These are phyloP conservation scores for Rhamnella rubrinervis DNA, from an alignment of 331 rosid species.

Conservation along the genomic window DNA sequence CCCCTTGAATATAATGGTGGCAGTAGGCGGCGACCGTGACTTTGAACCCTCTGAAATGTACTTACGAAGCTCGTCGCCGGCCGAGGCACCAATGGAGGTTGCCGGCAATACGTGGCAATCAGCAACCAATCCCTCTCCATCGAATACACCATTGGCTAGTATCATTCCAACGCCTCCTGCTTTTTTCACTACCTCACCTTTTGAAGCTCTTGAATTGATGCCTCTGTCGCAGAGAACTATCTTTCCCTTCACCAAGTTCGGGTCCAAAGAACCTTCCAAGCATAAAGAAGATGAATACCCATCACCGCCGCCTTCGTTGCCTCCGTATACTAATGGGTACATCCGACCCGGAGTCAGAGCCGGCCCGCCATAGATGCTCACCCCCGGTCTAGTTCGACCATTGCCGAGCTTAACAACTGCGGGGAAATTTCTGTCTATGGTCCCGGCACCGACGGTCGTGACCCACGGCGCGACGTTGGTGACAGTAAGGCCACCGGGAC, in stretches of 20 bases:
- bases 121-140: constrained; percentile 94
- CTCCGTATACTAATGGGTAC: constrained; percentile 77
- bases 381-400: constrained; percentile 59
- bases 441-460: constrained; percentile 92
- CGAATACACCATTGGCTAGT: constrained; percentile 81
- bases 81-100: constrained; percentile 69
- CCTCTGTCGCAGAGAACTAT: constrained; percentile 91
- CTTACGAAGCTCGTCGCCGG: constrained; percentile 63
- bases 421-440: constrained; percentile 84
- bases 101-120: constrained; percentile 93
- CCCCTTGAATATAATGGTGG: constrained; percentile 70
- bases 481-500: constrained; percentile 91
- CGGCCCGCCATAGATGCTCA: constrained; percentile 79
- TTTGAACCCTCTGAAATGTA: constrained; percentile 45
- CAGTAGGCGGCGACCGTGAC: constrained; percentile 44
- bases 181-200: constrained; percentile 83
- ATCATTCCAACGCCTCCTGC: constrained; percentile 90
- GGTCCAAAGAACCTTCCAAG: constrained; percentile 78
- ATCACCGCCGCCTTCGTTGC: constrained; percentile 60
- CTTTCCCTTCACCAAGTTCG: constrained; percentile 57
- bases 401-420: constrained; percentile 90
- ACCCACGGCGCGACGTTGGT: constrained; percentile 97
- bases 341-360: constrained; percentile 64
- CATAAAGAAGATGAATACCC: constrained; percentile 91
- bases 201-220: constrained; percentile 78